Conservation (phyloP, 2,329 filamentous ascomycete species). For the Parastagonospora avenae region DNA sequence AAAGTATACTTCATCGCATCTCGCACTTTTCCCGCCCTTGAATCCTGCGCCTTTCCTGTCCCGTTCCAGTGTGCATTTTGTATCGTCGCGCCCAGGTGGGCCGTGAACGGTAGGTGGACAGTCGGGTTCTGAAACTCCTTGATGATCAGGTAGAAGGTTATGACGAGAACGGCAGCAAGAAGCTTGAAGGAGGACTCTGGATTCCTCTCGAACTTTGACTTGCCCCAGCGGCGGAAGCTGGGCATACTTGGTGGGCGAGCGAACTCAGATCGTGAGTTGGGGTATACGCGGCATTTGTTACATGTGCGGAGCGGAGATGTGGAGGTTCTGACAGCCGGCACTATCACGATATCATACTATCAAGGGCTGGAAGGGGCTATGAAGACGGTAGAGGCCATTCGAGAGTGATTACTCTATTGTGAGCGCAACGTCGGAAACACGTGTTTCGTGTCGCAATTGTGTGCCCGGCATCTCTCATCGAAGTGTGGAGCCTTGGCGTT, state of each 20-base stretch:
- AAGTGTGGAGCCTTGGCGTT: constrained; percentile 1
- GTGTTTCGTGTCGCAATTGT: too few relatives aligned
- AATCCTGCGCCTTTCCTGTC: constrained; percentile 40
- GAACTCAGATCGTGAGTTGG: constrained; percentile 19
- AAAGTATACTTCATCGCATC: constrained; percentile 50
- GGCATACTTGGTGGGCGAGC: constrained; percentile 33
- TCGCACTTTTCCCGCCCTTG: constrained; percentile 40
- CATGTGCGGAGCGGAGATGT: constrained; percentile 16
- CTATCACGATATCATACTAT: too few relatives aligned
- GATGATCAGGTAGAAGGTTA: constrained; percentile 49
- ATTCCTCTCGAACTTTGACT: constrained; percentile 45
- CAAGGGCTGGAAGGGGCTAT: too few relatives aligned
- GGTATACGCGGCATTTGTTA: constrained; percentile 30
- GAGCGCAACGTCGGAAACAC: too few relatives aligned
- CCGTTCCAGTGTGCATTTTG: constrained; percentile 44
- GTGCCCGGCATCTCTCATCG: neutral
- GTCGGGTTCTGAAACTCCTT: constrained; percentile 44
- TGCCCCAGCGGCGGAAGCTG: constrained; percentile 45
- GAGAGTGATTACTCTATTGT: too few relatives aligned
- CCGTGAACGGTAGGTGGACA: constrained; percentile 18
- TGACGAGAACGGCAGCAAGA: constrained; percentile 46
- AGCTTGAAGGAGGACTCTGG: constrained; percentile 51
- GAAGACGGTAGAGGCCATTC: too few relatives aligned
- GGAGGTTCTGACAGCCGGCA: constrained; percentile 5
- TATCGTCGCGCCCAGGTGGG: constrained; percentile 33